Evolutionary conservation across 2,329 filamentous ascomycete genomes (phyloP), one percentile per base, ranked within the genome.

Genomic region (Diaporthe sp.): DNA sequence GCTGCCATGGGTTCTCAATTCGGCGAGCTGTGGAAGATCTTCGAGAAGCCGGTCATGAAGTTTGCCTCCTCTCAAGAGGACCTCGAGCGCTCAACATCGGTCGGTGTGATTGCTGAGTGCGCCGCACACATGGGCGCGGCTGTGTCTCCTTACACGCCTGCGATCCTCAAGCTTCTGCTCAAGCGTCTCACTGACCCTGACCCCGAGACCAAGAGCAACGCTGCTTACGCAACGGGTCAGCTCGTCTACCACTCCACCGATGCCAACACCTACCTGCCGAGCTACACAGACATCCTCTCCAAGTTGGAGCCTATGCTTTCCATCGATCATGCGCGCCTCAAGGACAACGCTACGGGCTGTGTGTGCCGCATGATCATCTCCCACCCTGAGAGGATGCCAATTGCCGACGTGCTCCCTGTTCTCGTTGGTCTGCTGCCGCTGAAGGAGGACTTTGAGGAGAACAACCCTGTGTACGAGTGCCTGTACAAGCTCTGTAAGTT

Each of bases 371-470:
- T 99, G 94, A 98, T 98, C 84, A 91, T 94, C 83, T 94, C 94
- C 81, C 93, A 98, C 85, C 93, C 94, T n/a, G 92, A 96, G 79
- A 91, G 91, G 79, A 92, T 97, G 13, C 95, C 96, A 25, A 90
- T 98, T 72, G 86, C 90, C 53, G 92, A 98, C 76, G 94, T 98
- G 28, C 90, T 99, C 1, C 96, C 96, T 37, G 92, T 92, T 1
- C 86, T 98, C 39, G 90, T 97, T 74, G 90, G 91, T 77, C 90
- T 96, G 39, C 90, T 98, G 51, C 97, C 97, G 13, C 89, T 98
- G 77, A 94, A 94, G 84, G 96, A 98, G 83, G 97, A 98, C 84
- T 98, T 91, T 80, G 95, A 98, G 85, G 97, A 98, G 90, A 98
- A 99, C 86, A 94, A 95, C 81, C 95, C 97, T 12, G 92, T 98